Percentiles rank a stretch among this genome's conserved stretches.
Evolutionary conservation across 1,139 yeast species (phyloP).

Genomic region (Groenewaldozyma sp.): DNA sequence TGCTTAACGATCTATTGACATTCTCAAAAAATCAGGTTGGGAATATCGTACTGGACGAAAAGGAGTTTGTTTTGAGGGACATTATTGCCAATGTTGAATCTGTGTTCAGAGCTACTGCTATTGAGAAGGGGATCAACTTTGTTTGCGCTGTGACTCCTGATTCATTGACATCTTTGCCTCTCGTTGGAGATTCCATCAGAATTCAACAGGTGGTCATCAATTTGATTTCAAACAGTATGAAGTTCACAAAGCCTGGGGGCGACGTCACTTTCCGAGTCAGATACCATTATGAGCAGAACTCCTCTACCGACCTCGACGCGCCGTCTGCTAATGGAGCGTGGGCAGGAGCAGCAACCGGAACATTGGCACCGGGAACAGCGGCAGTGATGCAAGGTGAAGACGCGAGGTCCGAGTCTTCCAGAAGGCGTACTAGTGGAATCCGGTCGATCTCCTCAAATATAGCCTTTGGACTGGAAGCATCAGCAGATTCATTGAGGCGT

Average conservation of each 20-base stretch:
- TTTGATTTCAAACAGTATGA: slow-evolving; percentile 74
- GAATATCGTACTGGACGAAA: slow-evolving; percentile 71
- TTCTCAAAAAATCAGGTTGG: slow-evolving; percentile 87
- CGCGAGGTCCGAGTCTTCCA: background rate
- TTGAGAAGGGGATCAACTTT: slow-evolving; percentile 19
- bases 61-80: slow-evolving; percentile 60
- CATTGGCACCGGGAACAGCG: background rate
- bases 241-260: slow-evolving; percentile 83
- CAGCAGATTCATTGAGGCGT: background rate
- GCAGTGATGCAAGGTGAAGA: background rate
- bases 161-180: slow-evolving; percentile 33
- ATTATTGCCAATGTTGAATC: slow-evolving; percentile 70
- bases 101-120: slow-evolving; percentile 43
- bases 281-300: slow-evolving; percentile 8
- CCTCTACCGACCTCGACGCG: background rate
- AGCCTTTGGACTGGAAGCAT: background rate
- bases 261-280: slow-evolving; percentile 56
- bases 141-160: slow-evolving; percentile 35
- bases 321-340: background rate
- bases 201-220: slow-evolving; percentile 84
- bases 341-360: background rate
- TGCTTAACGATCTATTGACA: slow-evolving; percentile 79
- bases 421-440: background rate
- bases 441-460: background rate
- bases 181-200: slow-evolving; percentile 80